Evolutionary conservation across 352 stramenopile genomes (phyloP), one percentile per base, ranked within the genome.

Genomic region (Phytophthora citricola): DNA sequence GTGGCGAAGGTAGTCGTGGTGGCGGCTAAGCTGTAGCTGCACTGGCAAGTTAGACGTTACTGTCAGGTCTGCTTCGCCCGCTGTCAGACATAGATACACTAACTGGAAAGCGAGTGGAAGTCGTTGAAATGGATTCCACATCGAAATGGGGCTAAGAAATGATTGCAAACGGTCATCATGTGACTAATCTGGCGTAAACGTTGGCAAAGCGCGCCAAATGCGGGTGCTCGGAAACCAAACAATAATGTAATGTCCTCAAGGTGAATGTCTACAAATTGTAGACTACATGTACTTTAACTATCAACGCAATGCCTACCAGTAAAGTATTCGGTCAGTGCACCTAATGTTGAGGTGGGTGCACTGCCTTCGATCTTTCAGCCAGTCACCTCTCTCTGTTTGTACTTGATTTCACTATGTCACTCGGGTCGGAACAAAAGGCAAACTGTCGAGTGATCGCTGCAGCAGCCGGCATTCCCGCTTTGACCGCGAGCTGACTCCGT

Each of bases 1-100:
- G 85, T 93, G 45, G 85, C 83, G 27, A 86, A 85, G 58, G 77
- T 93, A 53, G 80, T 89, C 34, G 58, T 73, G 34, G 59, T 88
- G 45, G 58, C 66, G 9, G 59, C 81, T 5, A 90, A 90, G 61
- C 64, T 90, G 20, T 90, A 83, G 60, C 17, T 69, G 34, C 26
- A 34, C 55, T 48, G 31, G 29, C 43, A 27, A 39, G 50, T 10
- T 46, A 27, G 29, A 17, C 34, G 17, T 57, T 69, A 12, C 47
- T 69, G 12, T 52, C 47, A 48, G 57, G 32, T 51, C 26, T n/a
- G 15, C 45, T 52, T 29, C 14, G 11, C 45, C 5, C 27, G 46
- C 17, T 17, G 49, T 49, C 46, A 14, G 8, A 0, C 32, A 59
- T 63, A 53, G 48, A 70, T 66, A 47, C 49, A 69, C 26, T 24